Evolutionary conservation across 805 yeast genomes (phyloP).

Genomic region (Ogataea haglerorum): DNA sequence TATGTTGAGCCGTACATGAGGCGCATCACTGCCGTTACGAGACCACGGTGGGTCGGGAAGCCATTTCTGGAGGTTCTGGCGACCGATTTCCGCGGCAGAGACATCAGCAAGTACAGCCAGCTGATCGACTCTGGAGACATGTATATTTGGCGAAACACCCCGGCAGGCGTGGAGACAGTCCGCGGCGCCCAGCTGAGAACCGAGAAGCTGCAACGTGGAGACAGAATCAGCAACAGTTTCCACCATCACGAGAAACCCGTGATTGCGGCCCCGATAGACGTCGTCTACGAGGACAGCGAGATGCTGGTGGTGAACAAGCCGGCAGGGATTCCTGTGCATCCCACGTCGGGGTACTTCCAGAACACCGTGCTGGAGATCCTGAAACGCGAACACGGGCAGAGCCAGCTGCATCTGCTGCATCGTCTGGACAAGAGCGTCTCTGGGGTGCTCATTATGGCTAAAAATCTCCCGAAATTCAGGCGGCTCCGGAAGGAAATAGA

Average conservation of each 20-base stretch:
- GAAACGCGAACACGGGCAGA: constrained; percentile 27
- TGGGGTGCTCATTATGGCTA: constrained; percentile 46
- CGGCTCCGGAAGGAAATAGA: constrained; percentile 24
- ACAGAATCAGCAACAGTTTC: constrained; percentile 27
- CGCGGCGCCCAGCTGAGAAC: constrained; percentile 13
- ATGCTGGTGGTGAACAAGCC: constrained; percentile 49
- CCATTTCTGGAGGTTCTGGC: constrained; percentile 15
- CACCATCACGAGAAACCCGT: constrained; percentile 49
- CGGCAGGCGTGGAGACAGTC: background rate
- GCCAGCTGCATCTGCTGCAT: constrained; percentile 37
- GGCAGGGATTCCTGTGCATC: constrained; percentile 53
- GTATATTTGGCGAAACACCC: constrained; percentile 8
- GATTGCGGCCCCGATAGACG: constrained; percentile 18
- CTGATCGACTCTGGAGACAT: constrained; percentile 15
- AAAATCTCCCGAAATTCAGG: constrained; percentile 30
- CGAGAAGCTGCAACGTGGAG: constrained; percentile 17
- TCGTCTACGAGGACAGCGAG: constrained; percentile 37
- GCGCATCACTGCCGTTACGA: constrained; percentile 12
- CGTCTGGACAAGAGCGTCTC: constrained; percentile 51
- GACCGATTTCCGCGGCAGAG: constrained; percentile 17
- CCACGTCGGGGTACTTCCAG: constrained; percentile 41
- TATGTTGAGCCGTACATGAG: constrained; percentile 18
- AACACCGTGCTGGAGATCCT: constrained; percentile 45
- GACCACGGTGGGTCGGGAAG: constrained; percentile 11
- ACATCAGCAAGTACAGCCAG: constrained; percentile 8